Percentiles rank a stretch among this genome's conserved stretches.
phyloP scores from a whole-genome alignment of 768 basidiomycete genomes.

The Chlorophyllum brunneum region DNA sequence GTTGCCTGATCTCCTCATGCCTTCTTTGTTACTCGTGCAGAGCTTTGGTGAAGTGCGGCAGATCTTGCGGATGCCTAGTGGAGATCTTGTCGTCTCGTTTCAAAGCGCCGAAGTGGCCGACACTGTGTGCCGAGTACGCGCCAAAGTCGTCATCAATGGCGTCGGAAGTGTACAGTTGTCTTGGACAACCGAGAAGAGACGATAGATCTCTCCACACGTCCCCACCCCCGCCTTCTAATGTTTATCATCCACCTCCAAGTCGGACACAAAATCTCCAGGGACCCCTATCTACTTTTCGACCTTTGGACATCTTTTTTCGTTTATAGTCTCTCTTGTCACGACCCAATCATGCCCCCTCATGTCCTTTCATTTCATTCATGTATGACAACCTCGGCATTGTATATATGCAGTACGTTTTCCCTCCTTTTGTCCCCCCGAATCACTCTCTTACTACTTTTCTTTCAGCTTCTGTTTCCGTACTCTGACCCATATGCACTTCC shows the following conservation, averaged over 20 bases:
- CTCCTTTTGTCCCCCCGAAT: too few species aligned
- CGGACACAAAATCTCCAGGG: neutral
- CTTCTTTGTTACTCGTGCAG: slow-evolving; percentile 26
- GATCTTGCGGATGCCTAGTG: slow-evolving; percentile 70
- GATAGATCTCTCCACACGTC: slow-evolving; percentile 15
- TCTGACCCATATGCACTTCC: neutral
- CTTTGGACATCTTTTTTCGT: neutral
- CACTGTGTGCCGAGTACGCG: slow-evolving; percentile 76
- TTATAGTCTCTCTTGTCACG: neutral
- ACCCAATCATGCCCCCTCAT: neutral
- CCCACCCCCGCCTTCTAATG: neutral
- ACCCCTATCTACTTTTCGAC: neutral
- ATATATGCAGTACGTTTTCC: slow-evolving; percentile 1
- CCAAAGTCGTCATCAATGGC: slow-evolving; percentile 67
- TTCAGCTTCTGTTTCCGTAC: neutral
- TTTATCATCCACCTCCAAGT: neutral
- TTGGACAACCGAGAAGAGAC: slow-evolving; percentile 60
- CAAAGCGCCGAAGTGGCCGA: slow-evolving; percentile 75
- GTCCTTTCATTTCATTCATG: neutral
- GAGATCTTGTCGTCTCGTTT: slow-evolving; percentile 76
- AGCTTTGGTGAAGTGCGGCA: slow-evolving; percentile 74
- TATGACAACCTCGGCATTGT: neutral
- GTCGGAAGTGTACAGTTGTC: slow-evolving; percentile 79
- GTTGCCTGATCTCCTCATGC: neutral
- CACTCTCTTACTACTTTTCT: neutral